These are phyloP conservation scores for Mycena sp. DNA, from an alignment of 1,284 basidiomycete species.

Conservation along the genomic window DNA sequence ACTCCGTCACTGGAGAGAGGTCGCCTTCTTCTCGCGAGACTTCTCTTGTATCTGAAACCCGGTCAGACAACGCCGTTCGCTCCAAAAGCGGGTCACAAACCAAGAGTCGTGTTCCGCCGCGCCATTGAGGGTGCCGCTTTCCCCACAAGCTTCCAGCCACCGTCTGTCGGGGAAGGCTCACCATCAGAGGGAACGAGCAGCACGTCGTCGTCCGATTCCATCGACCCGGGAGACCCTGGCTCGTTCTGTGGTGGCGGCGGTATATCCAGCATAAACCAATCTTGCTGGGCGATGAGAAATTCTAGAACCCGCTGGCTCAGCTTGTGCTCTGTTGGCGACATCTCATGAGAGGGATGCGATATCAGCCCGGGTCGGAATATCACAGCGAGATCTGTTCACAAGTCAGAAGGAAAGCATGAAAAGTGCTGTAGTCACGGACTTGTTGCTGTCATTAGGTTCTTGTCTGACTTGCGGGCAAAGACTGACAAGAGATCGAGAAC, in stretches of 20 bases:
- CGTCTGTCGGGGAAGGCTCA: constrained; percentile 47
- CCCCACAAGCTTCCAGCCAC: constrained; percentile 59
- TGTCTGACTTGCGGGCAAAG: constrained; percentile 90
- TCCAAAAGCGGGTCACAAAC: background rate
- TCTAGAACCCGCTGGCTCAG: constrained; percentile 92
- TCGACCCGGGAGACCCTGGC: constrained; percentile 36
- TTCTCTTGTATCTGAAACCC: constrained; percentile 17
- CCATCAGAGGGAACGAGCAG: constrained; percentile 50
- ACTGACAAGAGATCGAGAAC: constrained; percentile 96
- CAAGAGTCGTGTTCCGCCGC: constrained; percentile 23
- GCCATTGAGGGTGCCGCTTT: constrained; percentile 27
- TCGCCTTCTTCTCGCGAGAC: background rate
- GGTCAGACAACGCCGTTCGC: background rate
- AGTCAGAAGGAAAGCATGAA: background rate
- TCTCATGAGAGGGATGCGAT: constrained; percentile 87
- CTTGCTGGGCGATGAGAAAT: constrained; percentile 92
- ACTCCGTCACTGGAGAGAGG: constrained; percentile 27
- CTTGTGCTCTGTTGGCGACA: constrained; percentile 84
- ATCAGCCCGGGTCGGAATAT: constrained; percentile 95
- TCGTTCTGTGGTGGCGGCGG: constrained; percentile 62
- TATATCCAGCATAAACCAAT: constrained; percentile 87
- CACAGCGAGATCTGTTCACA: constrained; percentile 84
- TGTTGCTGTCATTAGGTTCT: constrained; percentile 95
- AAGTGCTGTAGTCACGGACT: constrained; percentile 67
- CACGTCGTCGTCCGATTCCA: constrained; percentile 42